Evolutionary conservation across 768 basidiomycete genomes (phyloP), one percentile per base, ranked within the genome.

Genomic region (Cystofilobasidium ferigula): DNA sequence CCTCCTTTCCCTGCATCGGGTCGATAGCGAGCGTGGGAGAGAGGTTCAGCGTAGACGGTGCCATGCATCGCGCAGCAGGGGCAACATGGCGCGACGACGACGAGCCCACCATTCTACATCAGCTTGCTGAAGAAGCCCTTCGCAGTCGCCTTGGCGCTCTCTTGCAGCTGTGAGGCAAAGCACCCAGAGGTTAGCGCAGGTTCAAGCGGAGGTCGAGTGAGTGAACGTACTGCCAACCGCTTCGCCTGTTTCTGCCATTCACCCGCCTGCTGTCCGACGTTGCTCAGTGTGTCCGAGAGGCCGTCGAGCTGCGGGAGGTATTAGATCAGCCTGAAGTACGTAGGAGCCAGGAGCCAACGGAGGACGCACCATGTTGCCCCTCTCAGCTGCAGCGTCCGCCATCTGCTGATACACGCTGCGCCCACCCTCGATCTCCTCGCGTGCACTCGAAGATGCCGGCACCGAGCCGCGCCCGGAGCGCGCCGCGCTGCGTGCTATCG

Each of bases 341-440:
- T 2, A 36, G 35, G 24, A 36, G 42, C 26, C 0, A 38, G n/a
- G 20, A 43, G 24, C 47, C 42, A 47, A 16, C 16, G 18, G 35
- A 45, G 3, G 3, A 32, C 28, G 47, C 10, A 38, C 9, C 26
- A 32, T 13, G 26, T 58, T 53, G 16, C 59, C 67, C 26, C 67
- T 43, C 14, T 63, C 61, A 6, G 36, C 67, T 8, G 67, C 67
- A 20, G 61, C 61, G 3, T 68, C 61, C 28, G 57, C 53, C 67
- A 68, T 68, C 36, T 63, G 53, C 5, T 43, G 30, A 57, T 58
- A 68, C 3, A 53, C 45, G 28, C 56, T 43, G 22, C 38, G 53
- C 28, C 57, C 42, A 20, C 35, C 30, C 24, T 43, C 28, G 24
- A 24, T 38, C 35, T 51, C 48, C 2, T 22, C 48, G 13, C 35